Conservation (phyloP, 148 eudicot genomes). For the Pouteria glomerata region DNA sequence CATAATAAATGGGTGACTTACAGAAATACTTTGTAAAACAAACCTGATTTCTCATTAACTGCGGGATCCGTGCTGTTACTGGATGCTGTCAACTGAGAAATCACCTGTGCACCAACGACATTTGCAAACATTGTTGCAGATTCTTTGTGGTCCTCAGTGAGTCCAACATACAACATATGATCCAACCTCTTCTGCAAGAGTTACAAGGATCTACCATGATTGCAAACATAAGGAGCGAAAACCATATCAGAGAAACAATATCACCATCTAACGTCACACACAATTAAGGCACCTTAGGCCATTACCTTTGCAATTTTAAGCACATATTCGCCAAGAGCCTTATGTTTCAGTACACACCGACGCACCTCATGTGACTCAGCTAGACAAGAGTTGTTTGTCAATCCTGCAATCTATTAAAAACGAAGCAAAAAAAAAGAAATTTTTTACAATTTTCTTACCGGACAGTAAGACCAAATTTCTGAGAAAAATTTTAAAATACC, state of each 20-base stretch:
- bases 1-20: background rate
- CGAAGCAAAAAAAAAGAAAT: background rate
- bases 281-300: background rate
- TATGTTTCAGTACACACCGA: constrained; percentile 67
- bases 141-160: constrained; percentile 87
- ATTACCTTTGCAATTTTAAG: constrained; percentile 91
- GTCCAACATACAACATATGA: constrained; percentile 88
- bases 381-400: constrained; percentile 80
- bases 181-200: constrained; percentile 86
- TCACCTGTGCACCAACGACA: constrained; percentile 83
- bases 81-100: constrained; percentile 60
- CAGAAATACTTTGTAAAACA: constrained; percentile 18
- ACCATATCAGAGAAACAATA: background rate
- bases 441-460: no score
- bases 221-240: constrained; percentile 4
- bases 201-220: constrained; percentile 22
- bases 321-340: constrained; percentile 63
- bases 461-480: background rate
- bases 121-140: constrained; percentile 83
- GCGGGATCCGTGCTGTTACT: constrained; percentile 29
- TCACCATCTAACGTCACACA: background rate
- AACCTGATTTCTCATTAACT: constrained; percentile 41
- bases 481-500: background rate
- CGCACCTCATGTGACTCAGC: constrained; percentile 78
- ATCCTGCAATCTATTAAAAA: constrained; percentile 70